Percentiles rank a stretch among this genome's conserved stretches.
Conservation (phyloP, 176 grass and related monocot species). For the Panicum miliaceum region DNA sequence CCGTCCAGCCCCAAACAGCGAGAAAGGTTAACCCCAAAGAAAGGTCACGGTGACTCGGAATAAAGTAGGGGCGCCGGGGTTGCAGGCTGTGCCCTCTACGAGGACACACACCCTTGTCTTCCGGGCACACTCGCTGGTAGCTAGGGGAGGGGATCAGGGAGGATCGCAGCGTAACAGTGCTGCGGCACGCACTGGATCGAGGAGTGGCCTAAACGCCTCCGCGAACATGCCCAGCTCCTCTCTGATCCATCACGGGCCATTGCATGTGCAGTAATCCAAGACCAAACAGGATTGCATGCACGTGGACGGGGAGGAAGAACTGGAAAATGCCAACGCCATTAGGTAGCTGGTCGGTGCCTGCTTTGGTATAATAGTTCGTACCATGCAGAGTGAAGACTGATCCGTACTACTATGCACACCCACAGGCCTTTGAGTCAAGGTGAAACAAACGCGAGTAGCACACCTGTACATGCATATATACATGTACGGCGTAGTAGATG, state of each 20-base stretch:
- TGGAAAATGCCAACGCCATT: neutral
- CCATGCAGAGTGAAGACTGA: neutral
- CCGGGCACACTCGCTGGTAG: conserved; percentile 46
- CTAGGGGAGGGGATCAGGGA: no score
- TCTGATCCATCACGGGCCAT: conserved; percentile 16
- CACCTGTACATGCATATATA: neutral
- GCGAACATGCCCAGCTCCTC: conserved; percentile 30
- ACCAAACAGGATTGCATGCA: neutral
- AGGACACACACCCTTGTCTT: conserved; percentile 67
- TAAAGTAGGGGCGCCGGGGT: conserved; percentile 56
- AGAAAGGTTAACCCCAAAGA: conserved; percentile 60
- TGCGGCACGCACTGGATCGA: conserved; percentile 12
- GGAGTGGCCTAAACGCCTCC: conserved; percentile 57
- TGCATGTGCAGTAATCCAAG: conserved; percentile 32
- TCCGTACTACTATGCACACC: neutral
- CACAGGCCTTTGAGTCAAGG: neutral
- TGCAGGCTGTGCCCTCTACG: conserved; percentile 59
- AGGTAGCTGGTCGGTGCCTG: neutral
- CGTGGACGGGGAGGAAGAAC: neutral
- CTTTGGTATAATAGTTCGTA: neutral
- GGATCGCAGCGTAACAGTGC: conserved; percentile 13
- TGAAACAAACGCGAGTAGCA: neutral
- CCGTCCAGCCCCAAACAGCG: conserved; percentile 58
- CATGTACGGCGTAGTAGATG: neutral
- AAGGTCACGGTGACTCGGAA: conserved; percentile 55